Conservation (phyloP, 768 basidiomycete species). For the Kwoniella sp. region DNA sequence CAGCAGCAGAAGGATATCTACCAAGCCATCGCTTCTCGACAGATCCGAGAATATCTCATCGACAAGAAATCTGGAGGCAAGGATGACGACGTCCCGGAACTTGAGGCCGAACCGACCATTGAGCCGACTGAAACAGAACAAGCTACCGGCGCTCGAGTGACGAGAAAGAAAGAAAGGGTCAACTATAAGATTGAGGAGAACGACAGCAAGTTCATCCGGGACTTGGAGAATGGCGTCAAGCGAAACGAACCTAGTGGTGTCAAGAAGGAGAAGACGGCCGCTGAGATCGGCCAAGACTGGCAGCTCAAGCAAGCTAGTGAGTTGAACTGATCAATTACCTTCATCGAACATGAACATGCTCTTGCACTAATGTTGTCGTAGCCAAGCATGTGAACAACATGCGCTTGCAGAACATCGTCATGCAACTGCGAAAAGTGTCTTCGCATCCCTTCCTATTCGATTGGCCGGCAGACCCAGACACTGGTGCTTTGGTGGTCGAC, state of each 20-base stretch:
- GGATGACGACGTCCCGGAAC: constrained; percentile 31
- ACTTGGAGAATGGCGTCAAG: constrained; percentile 44
- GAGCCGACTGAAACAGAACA: constrained; percentile 41
- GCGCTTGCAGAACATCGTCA: constrained; percentile 89
- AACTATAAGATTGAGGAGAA: constrained; percentile 53
- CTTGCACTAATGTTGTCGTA: constrained; percentile 48
- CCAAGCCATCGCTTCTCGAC: constrained; percentile 72
- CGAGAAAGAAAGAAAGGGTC: constrained; percentile 41
- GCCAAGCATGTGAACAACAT: constrained; percentile 87
- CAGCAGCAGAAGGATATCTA: constrained; percentile 81
- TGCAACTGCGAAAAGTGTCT: constrained; percentile 83
- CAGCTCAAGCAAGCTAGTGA: constrained; percentile 66
- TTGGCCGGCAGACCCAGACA: constrained; percentile 70
- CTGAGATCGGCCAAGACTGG: constrained; percentile 64
- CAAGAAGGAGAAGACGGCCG: constrained; percentile 59
- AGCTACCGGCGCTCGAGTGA: constrained; percentile 11
- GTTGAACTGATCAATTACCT: constrained; percentile 38
- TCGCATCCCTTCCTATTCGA: constrained; percentile 90
- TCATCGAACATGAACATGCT: too few species aligned
- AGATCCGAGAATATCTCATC: constrained; percentile 62
- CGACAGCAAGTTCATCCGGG: constrained; percentile 52
- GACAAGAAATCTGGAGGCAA: constrained; percentile 59
- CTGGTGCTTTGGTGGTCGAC: constrained; percentile 67
- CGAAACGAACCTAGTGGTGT: constrained; percentile 52
- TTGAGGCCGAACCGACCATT: constrained; percentile 24